These are phyloP conservation scores for Cordyceps cateniannulata DNA, from an alignment of 2,329 filamentous ascomycete genomes.

Conservation along the genomic window DNA sequence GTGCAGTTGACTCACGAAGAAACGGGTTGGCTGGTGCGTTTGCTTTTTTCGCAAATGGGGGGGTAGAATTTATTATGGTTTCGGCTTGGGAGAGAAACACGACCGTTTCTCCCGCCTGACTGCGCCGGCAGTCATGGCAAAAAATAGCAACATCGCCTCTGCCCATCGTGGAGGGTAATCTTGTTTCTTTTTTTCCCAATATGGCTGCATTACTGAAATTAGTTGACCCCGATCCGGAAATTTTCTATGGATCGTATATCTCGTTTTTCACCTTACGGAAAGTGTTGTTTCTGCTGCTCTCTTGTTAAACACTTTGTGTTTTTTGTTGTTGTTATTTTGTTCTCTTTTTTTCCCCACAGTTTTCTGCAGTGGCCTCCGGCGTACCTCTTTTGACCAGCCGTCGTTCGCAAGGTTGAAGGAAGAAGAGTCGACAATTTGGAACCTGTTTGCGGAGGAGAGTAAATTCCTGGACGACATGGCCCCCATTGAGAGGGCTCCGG, in stretches of 20 bases:
- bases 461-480: not conserved
- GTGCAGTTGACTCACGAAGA: slow-evolving; percentile 5
- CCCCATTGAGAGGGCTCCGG: slow-evolving; percentile 10
- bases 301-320: slow-evolving; percentile 14
- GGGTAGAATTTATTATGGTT: slow-evolving; percentile 4
- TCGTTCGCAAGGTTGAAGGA: not conserved
- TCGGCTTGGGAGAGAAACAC: slow-evolving; percentile 8
- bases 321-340: not conserved
- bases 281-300: slow-evolving; percentile 21
- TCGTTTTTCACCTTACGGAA: slow-evolving; percentile 21
- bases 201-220: slow-evolving; percentile 13
- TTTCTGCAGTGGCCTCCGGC: slow-evolving; percentile 13
- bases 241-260: slow-evolving; percentile 10
- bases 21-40: slow-evolving; percentile 11
- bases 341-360: slow-evolving; percentile 15
- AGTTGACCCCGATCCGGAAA: slow-evolving; percentile 6
- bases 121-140: not conserved
- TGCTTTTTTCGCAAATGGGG: slow-evolving; percentile 11
- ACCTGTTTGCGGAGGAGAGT: slow-evolving; percentile 11
- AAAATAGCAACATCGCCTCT: not conserved
- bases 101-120: slow-evolving; percentile 6
- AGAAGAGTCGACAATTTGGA: slow-evolving; percentile 14
- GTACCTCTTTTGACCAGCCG: slow-evolving; percentile 10
- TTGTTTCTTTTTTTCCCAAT: slow-evolving; percentile 10
- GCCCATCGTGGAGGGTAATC: slow-evolving; percentile 27